Base-by-base conservation (phyloP, 257 asterid genomes). In the Rubia yunnanensis region DNA sequence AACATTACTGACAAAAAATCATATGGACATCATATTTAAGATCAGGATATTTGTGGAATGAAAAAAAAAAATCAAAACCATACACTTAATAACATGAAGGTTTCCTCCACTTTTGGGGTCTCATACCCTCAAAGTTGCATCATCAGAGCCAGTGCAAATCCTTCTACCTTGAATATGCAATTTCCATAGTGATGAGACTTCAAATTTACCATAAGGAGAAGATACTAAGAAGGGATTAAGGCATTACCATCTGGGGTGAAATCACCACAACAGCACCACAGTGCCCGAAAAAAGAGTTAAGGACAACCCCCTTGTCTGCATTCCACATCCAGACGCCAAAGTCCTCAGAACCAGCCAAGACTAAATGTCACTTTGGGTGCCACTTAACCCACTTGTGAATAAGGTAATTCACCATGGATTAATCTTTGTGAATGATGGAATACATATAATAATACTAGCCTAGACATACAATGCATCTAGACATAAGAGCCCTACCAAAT, bases 271-370 rank as follows among this genome's bases (percentile, higher is more conserved):
- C 95, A 75, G 86, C 78, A 70, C 78, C 69, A 65, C 70, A 87
- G 73, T 94, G 99, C 68, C 99, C 97, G 0, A 71, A 34, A 74
- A 90, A 92, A 70, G 79, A 79, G 49, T 72, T 73, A 56, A 94
- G 81, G 73, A 49, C 79, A 69, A 82, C 78, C 64, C 65, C 86
- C 78, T 55, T 86, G 80, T 85, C 99, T 35, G 90, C 94, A 69
- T 87, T 89, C 99, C 99, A 89, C 97, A 92, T 79, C 95, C 94
- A 89, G 59, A 78, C 79, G 32, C 81, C 73, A 58, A 82, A 83
- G 78, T 92, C 99, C 78, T 87, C 97, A n/a, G 99, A 85, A 74
- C 97, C 99, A 75, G 96, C 90, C 82, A 94, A 79, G 69, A 90
- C 53, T 77, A 90, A 15, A 69, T 90, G 94, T 72, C 94, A 96